These are phyloP conservation scores for Linaria vulgaris DNA, from an alignment of 257 asterid species.

Conservation along the genomic window DNA sequence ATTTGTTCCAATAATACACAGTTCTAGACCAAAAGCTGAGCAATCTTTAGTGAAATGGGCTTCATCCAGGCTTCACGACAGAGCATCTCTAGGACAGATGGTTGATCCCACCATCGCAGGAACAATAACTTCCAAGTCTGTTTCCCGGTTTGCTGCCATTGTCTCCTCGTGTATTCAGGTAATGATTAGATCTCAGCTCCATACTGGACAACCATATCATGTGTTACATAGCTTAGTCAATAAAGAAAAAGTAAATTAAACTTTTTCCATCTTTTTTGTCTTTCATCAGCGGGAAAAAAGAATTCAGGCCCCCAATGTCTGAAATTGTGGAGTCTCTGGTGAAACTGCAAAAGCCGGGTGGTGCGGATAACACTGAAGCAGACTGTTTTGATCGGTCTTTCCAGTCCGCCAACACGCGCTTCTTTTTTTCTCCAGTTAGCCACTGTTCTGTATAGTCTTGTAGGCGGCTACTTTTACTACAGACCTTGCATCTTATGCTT, in stretches of 20 bases:
- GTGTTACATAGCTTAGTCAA: neutral
- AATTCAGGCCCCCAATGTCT: slow-evolving; percentile 74
- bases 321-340: slow-evolving; percentile 63
- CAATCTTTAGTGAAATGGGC: slow-evolving; percentile 86
- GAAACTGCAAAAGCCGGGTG: slow-evolving; percentile 21
- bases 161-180: slow-evolving; percentile 87
- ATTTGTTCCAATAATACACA: slow-evolving; percentile 22
- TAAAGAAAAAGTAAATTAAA: neutral
- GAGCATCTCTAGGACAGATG: slow-evolving; percentile 62
- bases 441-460: too few relatives aligned
- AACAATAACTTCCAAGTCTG: slow-evolving; percentile 53
- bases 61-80: slow-evolving; percentile 72
- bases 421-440: too few relatives aligned
- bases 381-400: too few relatives aligned
- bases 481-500: too few relatives aligned
- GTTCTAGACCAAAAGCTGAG: slow-evolving; percentile 64
- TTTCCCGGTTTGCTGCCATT: slow-evolving; percentile 74
- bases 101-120: slow-evolving; percentile 66
- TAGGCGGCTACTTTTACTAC: too few relatives aligned
- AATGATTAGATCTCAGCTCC: slow-evolving; percentile 5
- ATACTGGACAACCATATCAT: too few relatives aligned
- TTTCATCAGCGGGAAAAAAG: slow-evolving; percentile 73
- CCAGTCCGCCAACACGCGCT: too few relatives aligned
- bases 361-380: too few relatives aligned
- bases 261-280: slow-evolving; percentile 13